Percentiles rank a stretch among this genome's conserved stretches.
These are phyloP conservation scores for Mucuna pruriens DNA, from an alignment of 306 rosid genomes.

Conservation along the genomic window DNA sequence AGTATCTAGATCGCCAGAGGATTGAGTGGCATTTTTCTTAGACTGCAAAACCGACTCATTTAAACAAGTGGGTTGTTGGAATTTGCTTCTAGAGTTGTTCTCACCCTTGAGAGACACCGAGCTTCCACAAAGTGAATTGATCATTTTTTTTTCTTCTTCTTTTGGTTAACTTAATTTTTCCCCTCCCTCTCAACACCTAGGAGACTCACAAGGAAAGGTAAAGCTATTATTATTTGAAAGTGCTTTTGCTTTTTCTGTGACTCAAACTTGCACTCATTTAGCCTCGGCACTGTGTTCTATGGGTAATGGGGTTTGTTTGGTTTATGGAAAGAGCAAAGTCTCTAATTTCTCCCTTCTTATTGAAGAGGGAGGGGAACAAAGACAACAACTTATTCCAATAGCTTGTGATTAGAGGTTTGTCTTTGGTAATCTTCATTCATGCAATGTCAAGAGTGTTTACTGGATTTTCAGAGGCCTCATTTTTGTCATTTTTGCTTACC, in stretches of 20 bases:
- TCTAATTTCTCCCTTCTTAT: conserved; percentile 50
- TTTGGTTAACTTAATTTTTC: not conserved
- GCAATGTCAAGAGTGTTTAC: conserved; percentile 49
- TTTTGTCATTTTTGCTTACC: conserved; percentile 49
- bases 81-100: conserved; percentile 52
- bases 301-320: conserved; percentile 33
- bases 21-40: conserved; percentile 38
- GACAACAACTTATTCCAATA: conserved; percentile 44
- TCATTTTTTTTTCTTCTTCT: conserved; percentile 44
- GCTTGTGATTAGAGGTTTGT: conserved; percentile 53
- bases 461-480: conserved; percentile 53
- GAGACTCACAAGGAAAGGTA: conserved; percentile 8
- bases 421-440: conserved; percentile 44
- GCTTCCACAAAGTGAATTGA: conserved; percentile 80
- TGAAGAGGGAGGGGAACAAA: conserved; percentile 14
- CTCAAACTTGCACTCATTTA: conserved; percentile 28
- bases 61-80: conserved; percentile 53
- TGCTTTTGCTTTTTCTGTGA: not conserved
- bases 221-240: not conserved
- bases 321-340: conserved; percentile 52
- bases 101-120: conserved; percentile 65
- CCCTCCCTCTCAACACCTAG: not conserved
- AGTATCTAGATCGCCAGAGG: conserved; percentile 51
- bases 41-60: conserved; percentile 56
- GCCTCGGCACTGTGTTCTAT: not conserved